phyloP scores from a whole-genome alignment of 2,329 filamentous ascomycete genomes.

The Ploettnerulaceae sp. region DNA sequence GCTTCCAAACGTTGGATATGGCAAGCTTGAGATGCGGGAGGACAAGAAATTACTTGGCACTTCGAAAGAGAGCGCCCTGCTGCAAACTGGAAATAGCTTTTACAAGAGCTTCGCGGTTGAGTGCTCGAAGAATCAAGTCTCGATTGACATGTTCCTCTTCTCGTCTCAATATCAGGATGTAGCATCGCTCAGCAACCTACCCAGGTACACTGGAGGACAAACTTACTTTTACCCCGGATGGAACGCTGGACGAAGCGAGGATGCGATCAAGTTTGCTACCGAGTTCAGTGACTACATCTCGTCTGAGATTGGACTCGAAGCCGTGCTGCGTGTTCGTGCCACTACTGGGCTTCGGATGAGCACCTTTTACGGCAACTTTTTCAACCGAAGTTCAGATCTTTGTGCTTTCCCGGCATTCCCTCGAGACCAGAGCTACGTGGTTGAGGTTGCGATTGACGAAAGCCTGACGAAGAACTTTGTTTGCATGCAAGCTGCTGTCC shows the following conservation, averaged over 20 bases:
- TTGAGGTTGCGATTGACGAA: conserved; percentile 97
- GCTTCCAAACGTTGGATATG: conserved; percentile 82
- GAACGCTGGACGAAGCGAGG: conserved; percentile 89
- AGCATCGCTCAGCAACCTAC: conserved; percentile 89
- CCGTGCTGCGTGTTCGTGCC: conserved; percentile 89
- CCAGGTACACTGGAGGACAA: conserved; percentile 92
- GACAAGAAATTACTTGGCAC: conserved; percentile 95
- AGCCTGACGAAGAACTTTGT: conserved; percentile 86
- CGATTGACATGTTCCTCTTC: conserved; percentile 97
- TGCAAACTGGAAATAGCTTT: conserved; percentile 92
- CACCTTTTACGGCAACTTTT: conserved; percentile 99
- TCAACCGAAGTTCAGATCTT: conserved; percentile 95
- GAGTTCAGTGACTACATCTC: conserved; percentile 98
- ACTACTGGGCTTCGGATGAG: conserved; percentile 94
- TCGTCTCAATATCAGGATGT: conserved; percentile 96
- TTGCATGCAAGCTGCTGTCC: conserved; percentile 87
- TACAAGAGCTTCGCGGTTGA: conserved; percentile 99
- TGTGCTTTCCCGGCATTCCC: conserved; percentile 98
- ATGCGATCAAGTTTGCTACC: conserved; percentile 94
- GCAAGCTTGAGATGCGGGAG: conserved; percentile 87
- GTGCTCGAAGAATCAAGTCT: conserved; percentile 98
- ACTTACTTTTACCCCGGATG: conserved; percentile 97
- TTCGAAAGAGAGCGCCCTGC: conserved; percentile 78
- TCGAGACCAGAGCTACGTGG: conserved; percentile 93
- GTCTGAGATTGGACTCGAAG: conserved; percentile 91